Conservation (phyloP, 768 basidiomycete species). For the Porpolomopsis calyptriformis region DNA sequence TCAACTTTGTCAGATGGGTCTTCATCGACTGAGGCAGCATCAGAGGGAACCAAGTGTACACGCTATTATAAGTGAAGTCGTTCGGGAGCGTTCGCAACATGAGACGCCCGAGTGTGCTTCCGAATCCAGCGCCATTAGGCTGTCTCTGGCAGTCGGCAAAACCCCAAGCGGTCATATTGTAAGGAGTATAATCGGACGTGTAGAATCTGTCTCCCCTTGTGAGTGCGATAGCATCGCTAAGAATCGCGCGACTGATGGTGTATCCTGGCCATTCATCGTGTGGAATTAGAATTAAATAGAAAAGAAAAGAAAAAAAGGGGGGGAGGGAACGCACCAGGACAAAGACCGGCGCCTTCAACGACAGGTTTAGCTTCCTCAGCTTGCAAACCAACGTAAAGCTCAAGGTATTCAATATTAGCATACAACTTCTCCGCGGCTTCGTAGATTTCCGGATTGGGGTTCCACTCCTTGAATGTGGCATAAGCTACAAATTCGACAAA, state of each 20-base stretch:
- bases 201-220: constrained; percentile 79
- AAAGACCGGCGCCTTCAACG: constrained; percentile 71
- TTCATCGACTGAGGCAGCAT: constrained; percentile 70
- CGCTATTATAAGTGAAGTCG: constrained; percentile 56
- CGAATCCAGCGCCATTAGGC: constrained; percentile 59
- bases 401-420: constrained; percentile 62
- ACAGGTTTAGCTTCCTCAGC: constrained; percentile 71
- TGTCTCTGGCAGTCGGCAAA: constrained; percentile 76
- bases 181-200: constrained; percentile 73
- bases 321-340: constrained; percentile 45
- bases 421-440: constrained; percentile 69
- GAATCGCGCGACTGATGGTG: constrained; percentile 77
- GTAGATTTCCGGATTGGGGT: constrained; percentile 57
- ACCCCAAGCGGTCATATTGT: constrained; percentile 76
- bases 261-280: constrained; percentile 36
- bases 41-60: constrained; percentile 83
- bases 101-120: constrained; percentile 64
- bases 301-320: too few relatives aligned
- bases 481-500: constrained; percentile 36
- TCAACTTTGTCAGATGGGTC: constrained; percentile 43
- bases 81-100: constrained; percentile 65
- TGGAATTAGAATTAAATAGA: not conserved
- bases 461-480: constrained; percentile 70
- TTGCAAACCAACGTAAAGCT: constrained; percentile 73
- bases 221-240: constrained; percentile 77